phyloP scores from a whole-genome alignment of 495 filamentous ascomycete species.

The Penicillium parvum region DNA sequence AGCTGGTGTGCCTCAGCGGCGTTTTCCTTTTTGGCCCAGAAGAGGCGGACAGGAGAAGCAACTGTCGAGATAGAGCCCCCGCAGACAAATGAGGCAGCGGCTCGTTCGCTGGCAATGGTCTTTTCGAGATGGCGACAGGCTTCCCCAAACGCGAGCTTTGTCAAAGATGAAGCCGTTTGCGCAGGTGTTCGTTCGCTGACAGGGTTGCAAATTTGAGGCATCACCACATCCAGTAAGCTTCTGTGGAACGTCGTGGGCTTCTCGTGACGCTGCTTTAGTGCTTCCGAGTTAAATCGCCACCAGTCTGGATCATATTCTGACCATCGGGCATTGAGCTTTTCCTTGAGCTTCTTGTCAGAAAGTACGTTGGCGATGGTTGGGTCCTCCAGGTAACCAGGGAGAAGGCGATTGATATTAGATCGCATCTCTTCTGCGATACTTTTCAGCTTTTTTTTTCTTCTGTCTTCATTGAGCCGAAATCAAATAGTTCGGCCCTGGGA shows the following conservation, averaged over 20 bases:
- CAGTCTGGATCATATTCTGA: too few relatives aligned
- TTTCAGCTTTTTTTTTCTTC: neutral
- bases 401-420: neutral
- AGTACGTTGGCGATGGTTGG: neutral
- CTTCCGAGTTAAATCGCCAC: too few relatives aligned
- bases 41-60: conserved; percentile 3
- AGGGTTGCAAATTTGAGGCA: neutral
- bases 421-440: neutral
- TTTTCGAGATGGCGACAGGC: conserved; percentile 5
- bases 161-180: neutral
- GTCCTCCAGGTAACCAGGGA: neutral
- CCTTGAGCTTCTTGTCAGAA: neutral
- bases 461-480: neutral
- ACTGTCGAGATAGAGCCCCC: conserved; percentile 13
- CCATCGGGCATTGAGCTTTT: neutral
- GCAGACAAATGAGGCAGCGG: conserved; percentile 10
- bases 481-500: too few relatives aligned
- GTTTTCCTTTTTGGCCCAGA: conserved; percentile 3
- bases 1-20: neutral
- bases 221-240: neutral
- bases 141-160: neutral
- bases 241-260: neutral
- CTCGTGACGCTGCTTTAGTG: too few relatives aligned
- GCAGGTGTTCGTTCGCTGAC: neutral
- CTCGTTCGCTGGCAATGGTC: conserved; percentile 4